Base-by-base conservation (phyloP, 1,284 basidiomycete genomes). In the Ceratobasidium sp. region DNA sequence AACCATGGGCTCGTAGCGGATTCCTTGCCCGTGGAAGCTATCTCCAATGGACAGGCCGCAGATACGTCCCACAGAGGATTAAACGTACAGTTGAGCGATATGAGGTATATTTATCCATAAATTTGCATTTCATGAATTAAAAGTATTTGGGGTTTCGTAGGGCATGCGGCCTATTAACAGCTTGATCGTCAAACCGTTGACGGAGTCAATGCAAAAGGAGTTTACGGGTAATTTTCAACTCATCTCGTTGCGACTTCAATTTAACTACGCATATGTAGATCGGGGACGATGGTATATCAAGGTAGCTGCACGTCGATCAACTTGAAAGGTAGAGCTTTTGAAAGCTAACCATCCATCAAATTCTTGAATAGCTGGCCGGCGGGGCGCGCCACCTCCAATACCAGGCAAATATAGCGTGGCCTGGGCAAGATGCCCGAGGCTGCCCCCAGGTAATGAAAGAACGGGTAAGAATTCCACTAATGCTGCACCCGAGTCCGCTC, bases 361-460 rank as follows among this genome's bases (percentile, higher is more conserved):
- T 29, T 29, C 25, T 25, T n/a, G 6, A 19, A 43, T 44, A 65
- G 62, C 19, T 40, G 37, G 34, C 62, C 11, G 62, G 62, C 15
- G 7, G 25, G n/a, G 62, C 34, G 11, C 62, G 44, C 15, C 62
- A 65, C 29, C 62, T 40, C 37, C 7, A 40, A 17, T 65, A 65
- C 22, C 62, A 22, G 44, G n/a, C 62, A 37, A 65, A 65, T 22
- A 65, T 65, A 19, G n/a, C 44, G 17, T 65, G 62, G 62, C 62
- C 6, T 43, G 62, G 44, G 62, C 19, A 34, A 25, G 29, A 44
- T 11, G 37, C 15, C 9, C 34, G 37, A 40, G 40, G 40, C 11
- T 43, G 40, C 22, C 8, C 34, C 5, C 19, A 7, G 9, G n/a
- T 37, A 22, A 25, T 65, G 11, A 65, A 46, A 44, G 62, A 40